Conservation (phyloP, 192 early-diverging fungal genomes). For the Mortierella antarctica region DNA sequence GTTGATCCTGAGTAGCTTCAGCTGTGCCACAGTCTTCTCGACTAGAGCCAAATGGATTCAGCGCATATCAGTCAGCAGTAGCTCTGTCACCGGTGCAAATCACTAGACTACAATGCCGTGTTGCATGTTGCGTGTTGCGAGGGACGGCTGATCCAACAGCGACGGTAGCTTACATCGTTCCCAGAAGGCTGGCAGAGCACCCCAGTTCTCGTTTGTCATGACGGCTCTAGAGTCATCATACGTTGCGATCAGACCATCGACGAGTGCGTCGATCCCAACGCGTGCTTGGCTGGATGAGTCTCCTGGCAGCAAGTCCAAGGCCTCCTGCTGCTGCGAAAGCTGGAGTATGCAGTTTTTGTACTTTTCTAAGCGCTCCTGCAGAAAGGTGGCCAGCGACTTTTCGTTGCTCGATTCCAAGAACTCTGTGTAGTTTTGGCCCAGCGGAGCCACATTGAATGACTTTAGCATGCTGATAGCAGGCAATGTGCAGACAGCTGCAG, state of each 20-base stretch:
- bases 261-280: conserved; percentile 43
- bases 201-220: conserved; percentile 45
- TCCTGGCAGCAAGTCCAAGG: neutral
- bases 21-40: conserved; percentile 36
- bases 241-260: conserved; percentile 45
- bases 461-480: conserved; percentile 24
- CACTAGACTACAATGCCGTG: too few relatives aligned
- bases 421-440: conserved; percentile 51
- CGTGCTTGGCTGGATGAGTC: conserved; percentile 2
- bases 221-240: conserved; percentile 48
- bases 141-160: neutral
- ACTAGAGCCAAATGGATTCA: conserved; percentile 10
- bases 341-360: conserved; percentile 37
- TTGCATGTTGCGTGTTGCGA: too few relatives aligned
- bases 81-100: too few relatives aligned
- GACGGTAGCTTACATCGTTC: conserved; percentile 28
- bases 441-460: conserved; percentile 42
- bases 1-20: conserved; percentile 68
- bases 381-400: conserved; percentile 41
- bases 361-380: conserved; percentile 48
- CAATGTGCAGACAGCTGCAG: neutral
- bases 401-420: conserved; percentile 48
- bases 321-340: conserved; percentile 15
- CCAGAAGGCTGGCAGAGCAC: conserved; percentile 48
- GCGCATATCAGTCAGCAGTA: neutral